phyloP scores from a whole-genome alignment of 352 stramenopile genomes.

The Globisporangium emineosum region DNA sequence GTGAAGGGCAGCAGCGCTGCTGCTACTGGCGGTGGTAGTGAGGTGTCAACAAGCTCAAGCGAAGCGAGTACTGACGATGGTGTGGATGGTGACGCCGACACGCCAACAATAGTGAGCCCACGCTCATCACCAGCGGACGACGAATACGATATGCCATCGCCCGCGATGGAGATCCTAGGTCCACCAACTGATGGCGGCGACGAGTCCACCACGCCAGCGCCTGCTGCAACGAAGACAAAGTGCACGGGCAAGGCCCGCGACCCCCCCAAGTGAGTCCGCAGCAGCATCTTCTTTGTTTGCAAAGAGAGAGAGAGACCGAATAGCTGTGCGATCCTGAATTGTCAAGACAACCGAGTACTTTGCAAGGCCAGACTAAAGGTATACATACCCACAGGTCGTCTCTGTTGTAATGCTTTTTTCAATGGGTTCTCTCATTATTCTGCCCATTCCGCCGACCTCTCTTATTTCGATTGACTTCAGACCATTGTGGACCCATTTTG shows the following conservation, averaged over 20 bases:
- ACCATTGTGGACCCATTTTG: background rate
- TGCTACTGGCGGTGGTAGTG: background rate
- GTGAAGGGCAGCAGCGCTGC: background rate
- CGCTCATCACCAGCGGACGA: background rate
- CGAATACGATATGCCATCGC: background rate
- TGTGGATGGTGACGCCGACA: background rate
- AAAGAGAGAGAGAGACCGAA: background rate
- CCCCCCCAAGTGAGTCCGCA: background rate
- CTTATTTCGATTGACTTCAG: too few relatives aligned
- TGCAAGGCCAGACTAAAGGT: too few relatives aligned
- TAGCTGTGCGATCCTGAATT: background rate
- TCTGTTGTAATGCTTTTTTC: too few relatives aligned
- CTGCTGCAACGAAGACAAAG: slow-evolving; percentile 10
- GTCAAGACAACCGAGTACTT: too few relatives aligned
- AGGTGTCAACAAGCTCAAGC: background rate
- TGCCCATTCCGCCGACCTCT: too few relatives aligned
- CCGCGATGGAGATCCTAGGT: background rate
- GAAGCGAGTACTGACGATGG: background rate
- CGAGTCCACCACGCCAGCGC: background rate
- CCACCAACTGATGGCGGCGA: background rate
- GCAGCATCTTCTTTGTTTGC: too few relatives aligned
- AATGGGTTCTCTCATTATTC: background rate
- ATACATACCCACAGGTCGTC: too few relatives aligned
- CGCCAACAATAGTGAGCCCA: background rate
- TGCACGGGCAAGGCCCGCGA: slow-evolving; percentile 7